Evolutionary conservation across 495 filamentous ascomycete species (phyloP).

Genomic region (Neurospora africana): DNA sequence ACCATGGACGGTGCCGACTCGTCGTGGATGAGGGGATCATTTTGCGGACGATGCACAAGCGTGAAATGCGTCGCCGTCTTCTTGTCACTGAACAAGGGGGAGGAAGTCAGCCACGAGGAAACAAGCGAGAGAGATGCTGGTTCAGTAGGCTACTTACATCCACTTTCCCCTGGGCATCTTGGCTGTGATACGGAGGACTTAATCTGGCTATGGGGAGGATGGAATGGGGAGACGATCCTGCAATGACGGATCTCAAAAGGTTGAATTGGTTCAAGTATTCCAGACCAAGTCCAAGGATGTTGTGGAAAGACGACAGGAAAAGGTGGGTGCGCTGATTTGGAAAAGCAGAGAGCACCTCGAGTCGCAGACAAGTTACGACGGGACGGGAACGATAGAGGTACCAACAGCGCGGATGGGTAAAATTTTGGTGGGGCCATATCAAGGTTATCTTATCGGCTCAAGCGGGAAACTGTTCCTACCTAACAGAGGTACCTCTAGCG

Average conservation of each 20-base stretch:
- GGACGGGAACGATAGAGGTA: no score
- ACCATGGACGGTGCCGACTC: conserved; percentile 70
- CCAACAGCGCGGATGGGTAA: conserved; percentile 11
- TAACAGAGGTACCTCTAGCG: no score
- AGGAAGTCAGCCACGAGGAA: conserved; percentile 5
- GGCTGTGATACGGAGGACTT: conserved; percentile 2
- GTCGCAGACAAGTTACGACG: not conserved
- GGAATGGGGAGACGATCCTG: not conserved
- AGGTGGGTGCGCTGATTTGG: not conserved
- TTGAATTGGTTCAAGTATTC: not conserved
- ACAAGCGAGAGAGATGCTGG: not conserved
- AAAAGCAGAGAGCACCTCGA: conserved; percentile 4
- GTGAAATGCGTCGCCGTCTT: conserved; percentile 84
- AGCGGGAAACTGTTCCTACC: not conserved
- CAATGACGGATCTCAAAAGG: not conserved
- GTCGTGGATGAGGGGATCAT: conserved; percentile 93
- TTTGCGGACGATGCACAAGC: conserved; percentile 90
- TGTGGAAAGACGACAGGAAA: not conserved
- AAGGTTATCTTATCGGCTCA: conserved; percentile 21
- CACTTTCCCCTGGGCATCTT: conserved; percentile 78
- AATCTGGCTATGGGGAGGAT: not conserved
- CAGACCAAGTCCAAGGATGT: not conserved
- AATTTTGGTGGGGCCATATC: conserved; percentile 37
- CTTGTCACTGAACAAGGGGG: conserved; percentile 59
- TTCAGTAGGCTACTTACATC: conserved; percentile 56